Base-by-base conservation (phyloP, 768 basidiomycete genomes). In the Lentinula boryana region DNA sequence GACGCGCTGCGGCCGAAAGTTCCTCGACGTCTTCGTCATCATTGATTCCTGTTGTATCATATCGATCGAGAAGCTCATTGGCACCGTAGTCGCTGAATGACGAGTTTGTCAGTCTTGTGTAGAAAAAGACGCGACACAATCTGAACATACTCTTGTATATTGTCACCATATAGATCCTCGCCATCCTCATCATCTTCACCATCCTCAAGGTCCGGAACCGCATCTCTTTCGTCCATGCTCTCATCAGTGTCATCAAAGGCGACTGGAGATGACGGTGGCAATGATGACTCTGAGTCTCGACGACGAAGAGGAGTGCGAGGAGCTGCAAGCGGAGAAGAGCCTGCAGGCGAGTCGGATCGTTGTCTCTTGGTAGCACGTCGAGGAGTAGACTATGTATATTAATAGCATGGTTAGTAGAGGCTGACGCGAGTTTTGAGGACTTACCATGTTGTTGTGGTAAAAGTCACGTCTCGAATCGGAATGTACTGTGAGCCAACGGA, bases 151-250 rank as follows among this genome's bases (percentile, higher is more conserved):
- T 80, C 81, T 71, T 89, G 84, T 61, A 92, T 72, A 54, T 77
- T 79, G n/a, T 94, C 86, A 36, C 81, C 91, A 72, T 95, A 98
- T 46, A 99, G 84, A 75, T 98, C 96, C 72, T 98, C 96, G 40
- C 91, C 92, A 23, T 91, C 89, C n/a, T 82, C 93, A 10, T 56
- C 40, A 88, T 84, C 91, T 5, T 85, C 91, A 32, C 82, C 88
- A 56, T 86, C 87, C n/a, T 86, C 85, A 13, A 84, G 74, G 67
- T 89, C 85, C 58, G 71, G 76, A 4, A 89, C 79, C 1, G 80
- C 84, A 64, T 89, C 87, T 9, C 84, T 82, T 62, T 91, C 89
- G 43, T 87, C 86, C 40, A 89, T 59, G 60, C 84, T 87, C 23
- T 93, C 93, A 59, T 95, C 91, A 27, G 92, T 89, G 65, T 97